phyloP scores from a whole-genome alignment of 1,284 basidiomycete species.

The Fomitopsis betulina region DNA sequence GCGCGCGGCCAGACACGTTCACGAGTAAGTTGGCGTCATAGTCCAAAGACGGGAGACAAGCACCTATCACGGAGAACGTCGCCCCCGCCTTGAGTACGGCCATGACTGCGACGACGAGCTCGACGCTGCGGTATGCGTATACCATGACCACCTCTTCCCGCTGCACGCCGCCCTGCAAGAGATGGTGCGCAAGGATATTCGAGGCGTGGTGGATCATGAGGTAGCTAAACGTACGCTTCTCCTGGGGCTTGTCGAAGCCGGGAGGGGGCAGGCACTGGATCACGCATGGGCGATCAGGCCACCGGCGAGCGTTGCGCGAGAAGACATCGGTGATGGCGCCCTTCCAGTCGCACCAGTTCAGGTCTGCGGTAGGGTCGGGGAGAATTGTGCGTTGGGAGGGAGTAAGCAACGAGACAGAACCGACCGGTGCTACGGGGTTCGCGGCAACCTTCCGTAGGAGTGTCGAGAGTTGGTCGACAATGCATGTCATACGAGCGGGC shows the following conservation, averaged over 20 bases:
- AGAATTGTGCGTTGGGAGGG: conserved; percentile 66
- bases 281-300: conserved; percentile 81
- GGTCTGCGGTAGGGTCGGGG: conserved; percentile 84
- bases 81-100: conserved; percentile 96
- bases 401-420: conserved; percentile 80
- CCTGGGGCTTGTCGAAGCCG: conserved; percentile 41
- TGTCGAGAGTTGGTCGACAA: conserved; percentile 84
- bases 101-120: conserved; percentile 96
- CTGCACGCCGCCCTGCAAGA: conserved; percentile 83
- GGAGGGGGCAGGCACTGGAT: conserved; percentile 66
- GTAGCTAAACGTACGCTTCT: conserved; percentile 72
- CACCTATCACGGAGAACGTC: conserved; percentile 96
- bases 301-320: conserved; percentile 72
- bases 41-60: conserved; percentile 20
- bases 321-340: conserved; percentile 96
- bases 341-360: conserved; percentile 97
- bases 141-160: conserved; percentile 98
- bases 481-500: conserved; percentile 67
- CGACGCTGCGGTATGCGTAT: conserved; percentile 96
- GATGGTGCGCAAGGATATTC: conserved; percentile 90
- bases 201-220: conserved; percentile 79
- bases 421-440: conserved; percentile 59
- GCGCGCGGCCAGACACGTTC: background rate
- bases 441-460: conserved; percentile 74
- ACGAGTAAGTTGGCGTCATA: background rate